Evolutionary conservation across 116 monocot species (phyloP).

Genomic region (Dioscorea cayenensis): DNA sequence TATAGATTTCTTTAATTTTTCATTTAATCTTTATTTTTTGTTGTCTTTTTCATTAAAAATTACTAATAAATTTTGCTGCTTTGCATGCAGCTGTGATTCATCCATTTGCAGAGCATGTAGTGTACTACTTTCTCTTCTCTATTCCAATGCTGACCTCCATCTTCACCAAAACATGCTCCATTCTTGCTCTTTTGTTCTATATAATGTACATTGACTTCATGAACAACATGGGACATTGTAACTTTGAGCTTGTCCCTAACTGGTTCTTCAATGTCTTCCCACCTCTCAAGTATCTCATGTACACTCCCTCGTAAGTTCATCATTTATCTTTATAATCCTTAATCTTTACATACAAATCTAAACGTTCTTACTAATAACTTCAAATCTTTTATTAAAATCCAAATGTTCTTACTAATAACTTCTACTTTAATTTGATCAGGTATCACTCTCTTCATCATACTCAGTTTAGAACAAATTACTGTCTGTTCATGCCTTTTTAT

Average conservation of each 20-base stretch:
- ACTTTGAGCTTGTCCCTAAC: constrained; percentile 16
- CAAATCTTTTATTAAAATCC: too few species aligned
- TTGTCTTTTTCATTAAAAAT: neutral
- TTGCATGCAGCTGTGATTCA: constrained; percentile 13
- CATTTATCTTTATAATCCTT: neutral
- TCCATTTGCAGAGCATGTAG: constrained; percentile 15
- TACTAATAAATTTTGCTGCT: neutral
- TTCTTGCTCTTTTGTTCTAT: neutral
- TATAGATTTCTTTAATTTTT: too few species aligned
- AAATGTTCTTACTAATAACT: too few species aligned
- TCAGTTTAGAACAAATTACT: constrained; percentile 43
- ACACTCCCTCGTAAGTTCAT: constrained; percentile 14
- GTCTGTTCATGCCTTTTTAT: constrained; percentile 42
- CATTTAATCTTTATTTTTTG: neutral
- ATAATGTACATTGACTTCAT: constrained; percentile 12
- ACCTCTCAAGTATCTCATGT: constrained; percentile 18
- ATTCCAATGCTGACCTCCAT: constrained; percentile 7
- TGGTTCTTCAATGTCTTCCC: constrained; percentile 10
- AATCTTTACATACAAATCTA: too few species aligned
- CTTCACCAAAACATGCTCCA: constrained; percentile 5
- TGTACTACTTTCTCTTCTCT: constrained; percentile 6
- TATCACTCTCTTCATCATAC: constrained; percentile 51
- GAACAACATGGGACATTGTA: constrained; percentile 21
- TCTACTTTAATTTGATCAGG: constrained; percentile 9
- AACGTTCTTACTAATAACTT: too few species aligned